Conservation (phyloP, 345 rosid genomes). For the Salix dunnii region DNA sequence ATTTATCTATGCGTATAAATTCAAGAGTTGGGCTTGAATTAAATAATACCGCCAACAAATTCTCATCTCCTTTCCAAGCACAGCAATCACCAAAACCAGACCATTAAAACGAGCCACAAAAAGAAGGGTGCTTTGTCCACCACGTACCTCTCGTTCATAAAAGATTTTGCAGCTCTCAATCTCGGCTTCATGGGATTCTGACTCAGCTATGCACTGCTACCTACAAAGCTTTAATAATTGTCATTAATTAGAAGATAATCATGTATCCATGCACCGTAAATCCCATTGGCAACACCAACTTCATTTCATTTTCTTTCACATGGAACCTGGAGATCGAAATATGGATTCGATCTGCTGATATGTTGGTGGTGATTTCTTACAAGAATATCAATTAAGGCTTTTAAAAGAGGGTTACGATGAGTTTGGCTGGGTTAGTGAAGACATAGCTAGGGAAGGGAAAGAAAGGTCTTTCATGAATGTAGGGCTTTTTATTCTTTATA, state of each 20-base stretch:
- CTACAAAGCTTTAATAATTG: not conserved
- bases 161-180: conserved; percentile 5
- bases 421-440: no score
- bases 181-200: conserved; percentile 24
- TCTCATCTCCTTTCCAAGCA: not conserved
- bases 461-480: not conserved
- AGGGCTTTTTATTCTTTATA: no score
- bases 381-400: no score
- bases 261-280: not conserved
- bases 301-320: not conserved
- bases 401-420: not conserved
- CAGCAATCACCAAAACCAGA: not conserved
- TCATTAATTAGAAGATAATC: no score
- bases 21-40: no score
- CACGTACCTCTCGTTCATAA: not conserved
- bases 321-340: not conserved
- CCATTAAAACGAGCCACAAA: not conserved
- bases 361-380: no score
- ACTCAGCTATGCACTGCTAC: conserved; percentile 16
- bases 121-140: not conserved
- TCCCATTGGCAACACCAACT: no score
- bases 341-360: no score
- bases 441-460: not conserved
- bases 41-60: no score
- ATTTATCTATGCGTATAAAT: no score